Percentiles rank a stretch among this genome's conserved stretches.
These are phyloP conservation scores for Aureobasidium melanogenum DNA, from an alignment of 2,329 filamentous ascomycete species.

Conservation along the genomic window DNA sequence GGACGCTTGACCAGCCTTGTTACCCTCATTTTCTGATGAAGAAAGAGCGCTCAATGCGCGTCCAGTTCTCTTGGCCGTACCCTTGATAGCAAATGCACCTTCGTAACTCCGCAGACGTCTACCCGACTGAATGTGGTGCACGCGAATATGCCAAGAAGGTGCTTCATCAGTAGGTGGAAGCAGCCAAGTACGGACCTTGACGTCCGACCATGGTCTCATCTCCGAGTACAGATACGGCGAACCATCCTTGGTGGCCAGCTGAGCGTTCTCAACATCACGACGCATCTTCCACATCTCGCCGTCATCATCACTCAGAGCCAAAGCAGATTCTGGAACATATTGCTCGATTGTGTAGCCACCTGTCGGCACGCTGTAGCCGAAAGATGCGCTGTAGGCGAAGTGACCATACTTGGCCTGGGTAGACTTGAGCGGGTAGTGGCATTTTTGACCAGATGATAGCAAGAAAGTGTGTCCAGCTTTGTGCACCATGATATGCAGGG, in stretches of 20 bases:
- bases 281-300: conserved; percentile 73
- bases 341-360: conserved; percentile 69
- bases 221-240: conserved; percentile 55
- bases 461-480: conserved; percentile 69
- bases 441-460: conserved; percentile 68
- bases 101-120: conserved; percentile 63
- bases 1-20: conserved; percentile 24
- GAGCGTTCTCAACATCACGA: conserved; percentile 56
- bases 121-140: conserved; percentile 51
- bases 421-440: conserved; percentile 72
- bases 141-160: conserved; percentile 62
- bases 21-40: conserved; percentile 33
- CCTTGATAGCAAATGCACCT: conserved; percentile 61
- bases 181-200: conserved; percentile 56
- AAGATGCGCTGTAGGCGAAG: conserved; percentile 69
- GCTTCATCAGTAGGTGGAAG: conserved; percentile 50
- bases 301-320: conserved; percentile 67
- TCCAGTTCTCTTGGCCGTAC: conserved; percentile 52
- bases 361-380: conserved; percentile 68
- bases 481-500: conserved; percentile 60
- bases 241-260: conserved; percentile 48
- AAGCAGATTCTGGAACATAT: conserved; percentile 64
- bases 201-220: conserved; percentile 64
- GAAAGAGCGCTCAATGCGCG: conserved; percentile 40
- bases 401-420: conserved; percentile 75